These are phyloP conservation scores for Castanopsis chinensis DNA, from an alignment of 306 rosid species.

Conservation along the genomic window DNA sequence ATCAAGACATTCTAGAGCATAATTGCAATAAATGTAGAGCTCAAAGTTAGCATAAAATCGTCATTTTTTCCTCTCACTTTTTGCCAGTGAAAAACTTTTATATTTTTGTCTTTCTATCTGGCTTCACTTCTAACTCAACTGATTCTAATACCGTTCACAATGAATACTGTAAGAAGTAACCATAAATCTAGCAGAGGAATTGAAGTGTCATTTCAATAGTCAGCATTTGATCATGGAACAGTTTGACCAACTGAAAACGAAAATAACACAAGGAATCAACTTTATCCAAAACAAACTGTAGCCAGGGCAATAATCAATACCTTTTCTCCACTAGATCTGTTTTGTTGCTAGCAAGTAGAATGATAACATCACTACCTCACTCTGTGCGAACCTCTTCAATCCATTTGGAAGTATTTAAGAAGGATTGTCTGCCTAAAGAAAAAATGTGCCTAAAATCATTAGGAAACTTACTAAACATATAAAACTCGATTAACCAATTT, in stretches of 20 bases:
- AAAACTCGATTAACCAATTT: no score
- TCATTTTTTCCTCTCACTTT: neutral
- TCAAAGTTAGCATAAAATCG: neutral
- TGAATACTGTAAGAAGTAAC: neutral
- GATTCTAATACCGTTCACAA: neutral
- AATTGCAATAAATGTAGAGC: neutral
- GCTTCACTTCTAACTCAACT: neutral
- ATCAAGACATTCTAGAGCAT: neutral
- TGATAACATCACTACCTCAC: slow-evolving; percentile 82
- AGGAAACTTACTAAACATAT: no score
- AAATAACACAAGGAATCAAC: neutral
- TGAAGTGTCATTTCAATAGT: neutral
- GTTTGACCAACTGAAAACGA: neutral
- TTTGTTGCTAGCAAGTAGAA: slow-evolving; percentile 88
- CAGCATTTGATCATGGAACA: neutral
- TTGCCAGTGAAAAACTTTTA: neutral
- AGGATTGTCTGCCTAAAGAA: slow-evolving; percentile 67
- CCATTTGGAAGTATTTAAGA: slow-evolving; percentile 80
- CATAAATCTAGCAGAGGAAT: neutral
- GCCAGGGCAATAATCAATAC: slow-evolving; percentile 33
- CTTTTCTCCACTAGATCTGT: slow-evolving; percentile 94
- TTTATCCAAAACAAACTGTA: neutral
- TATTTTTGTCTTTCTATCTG: neutral
- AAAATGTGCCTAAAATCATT: no score
- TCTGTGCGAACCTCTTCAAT: slow-evolving; percentile 93